A percentile compares a stretch with the other conserved stretches of the same genome.
Conservation (phyloP, 345 rosid genomes). For the Erucastrum elatum region DNA sequence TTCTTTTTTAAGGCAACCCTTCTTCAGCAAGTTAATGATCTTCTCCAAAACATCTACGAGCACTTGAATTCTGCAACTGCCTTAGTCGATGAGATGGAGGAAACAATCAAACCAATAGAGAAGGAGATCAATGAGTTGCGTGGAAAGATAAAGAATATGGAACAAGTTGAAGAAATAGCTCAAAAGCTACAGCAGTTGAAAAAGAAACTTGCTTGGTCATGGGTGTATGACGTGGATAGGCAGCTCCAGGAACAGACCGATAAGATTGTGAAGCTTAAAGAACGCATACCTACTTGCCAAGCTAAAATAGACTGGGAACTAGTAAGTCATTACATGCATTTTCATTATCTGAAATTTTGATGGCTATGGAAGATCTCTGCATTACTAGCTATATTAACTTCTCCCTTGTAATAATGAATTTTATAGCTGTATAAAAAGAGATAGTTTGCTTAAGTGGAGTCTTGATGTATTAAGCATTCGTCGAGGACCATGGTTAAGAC, state of each 20-base stretch:
- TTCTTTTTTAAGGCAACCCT: slow-evolving; percentile 95
- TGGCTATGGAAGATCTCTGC: background rate
- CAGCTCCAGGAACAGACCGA: slow-evolving; percentile 56
- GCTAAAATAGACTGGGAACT: slow-evolving; percentile 72
- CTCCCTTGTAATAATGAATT: background rate
- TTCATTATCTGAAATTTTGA: background rate
- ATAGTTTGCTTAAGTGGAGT: slow-evolving; percentile 10
- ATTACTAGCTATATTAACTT: background rate
- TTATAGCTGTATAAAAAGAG: background rate
- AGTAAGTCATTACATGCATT: slow-evolving; percentile 52
- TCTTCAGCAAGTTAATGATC: slow-evolving; percentile 95
- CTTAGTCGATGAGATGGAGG: slow-evolving; percentile 68
- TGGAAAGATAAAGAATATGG: slow-evolving; percentile 79
- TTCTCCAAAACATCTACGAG: slow-evolving; percentile 62
- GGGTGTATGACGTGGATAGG: slow-evolving; percentile 83
- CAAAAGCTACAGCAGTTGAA: slow-evolving; percentile 67
- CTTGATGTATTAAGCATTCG: background rate
- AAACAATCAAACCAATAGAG: slow-evolving; percentile 69
- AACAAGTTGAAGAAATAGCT: slow-evolving; percentile 82
- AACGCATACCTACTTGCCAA: slow-evolving; percentile 87
- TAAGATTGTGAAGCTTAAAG: slow-evolving; percentile 66
- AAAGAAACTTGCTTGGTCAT: slow-evolving; percentile 94
- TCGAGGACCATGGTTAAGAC: background rate
- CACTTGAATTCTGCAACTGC: slow-evolving; percentile 58
- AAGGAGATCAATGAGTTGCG: slow-evolving; percentile 67